These are phyloP conservation scores for Alnus glutinosa DNA, from an alignment of 306 rosid genomes.

Conservation along the genomic window DNA sequence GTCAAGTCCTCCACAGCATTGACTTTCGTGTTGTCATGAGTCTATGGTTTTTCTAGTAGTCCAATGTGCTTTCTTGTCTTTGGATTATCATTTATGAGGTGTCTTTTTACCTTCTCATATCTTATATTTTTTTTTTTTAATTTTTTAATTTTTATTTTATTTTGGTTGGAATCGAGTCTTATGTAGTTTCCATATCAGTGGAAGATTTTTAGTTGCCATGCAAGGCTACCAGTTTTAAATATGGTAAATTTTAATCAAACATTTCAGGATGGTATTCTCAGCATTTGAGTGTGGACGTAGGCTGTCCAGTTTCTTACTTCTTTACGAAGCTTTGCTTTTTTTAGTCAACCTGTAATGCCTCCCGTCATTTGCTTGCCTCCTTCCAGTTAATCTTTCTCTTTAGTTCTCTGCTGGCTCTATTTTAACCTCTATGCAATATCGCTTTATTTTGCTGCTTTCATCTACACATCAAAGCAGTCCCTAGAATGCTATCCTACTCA, in stretches of 20 bases:
- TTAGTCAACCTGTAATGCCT: too few species aligned
- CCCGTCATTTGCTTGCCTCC: too few species aligned
- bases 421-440: neutral
- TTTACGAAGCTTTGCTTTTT: too few species aligned
- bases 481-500: neutral
- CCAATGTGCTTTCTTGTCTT: neutral
- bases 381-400: neutral
- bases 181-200: neutral
- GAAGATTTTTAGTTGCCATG: conserved; percentile 1
- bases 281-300: neutral
- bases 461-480: neutral
- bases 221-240: neutral
- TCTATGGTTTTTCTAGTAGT: neutral
- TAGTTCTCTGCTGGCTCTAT: neutral
- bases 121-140: neutral
- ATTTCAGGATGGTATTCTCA: neutral
- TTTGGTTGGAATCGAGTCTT: neutral
- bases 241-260: neutral
- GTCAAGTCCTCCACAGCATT: neutral
- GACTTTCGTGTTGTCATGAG: neutral
- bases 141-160: neutral
- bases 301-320: neutral
- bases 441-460: neutral
- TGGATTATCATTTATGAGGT: neutral
- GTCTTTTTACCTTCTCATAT: neutral